These are phyloP conservation scores for Dispira parvispora DNA, from an alignment of 192 early-diverging fungal genomes.

Conservation along the genomic window DNA sequence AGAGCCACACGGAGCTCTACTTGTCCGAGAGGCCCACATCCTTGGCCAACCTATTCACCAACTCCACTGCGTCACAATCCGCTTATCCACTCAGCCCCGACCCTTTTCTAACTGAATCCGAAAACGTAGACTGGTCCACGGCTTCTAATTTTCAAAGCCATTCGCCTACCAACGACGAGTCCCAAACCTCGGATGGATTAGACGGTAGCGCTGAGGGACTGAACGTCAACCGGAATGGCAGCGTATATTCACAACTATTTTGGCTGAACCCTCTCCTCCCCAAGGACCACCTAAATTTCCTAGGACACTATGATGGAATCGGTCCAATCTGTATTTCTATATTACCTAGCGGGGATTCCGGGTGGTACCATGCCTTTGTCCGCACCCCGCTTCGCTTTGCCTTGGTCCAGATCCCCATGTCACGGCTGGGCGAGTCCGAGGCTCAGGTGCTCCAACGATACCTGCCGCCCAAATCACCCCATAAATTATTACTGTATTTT, in stretches of 20 bases:
- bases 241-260: slow-evolving; percentile 25
- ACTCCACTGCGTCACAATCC: background rate
- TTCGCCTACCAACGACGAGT: background rate
- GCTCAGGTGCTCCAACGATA: slow-evolving; percentile 27
- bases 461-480: slow-evolving; percentile 21
- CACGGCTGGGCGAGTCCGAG: slow-evolving; percentile 24
- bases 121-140: background rate
- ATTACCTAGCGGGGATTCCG: background rate
- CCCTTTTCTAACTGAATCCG: background rate
- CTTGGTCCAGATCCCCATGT: slow-evolving; percentile 16
- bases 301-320: slow-evolving; percentile 14
- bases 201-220: background rate
- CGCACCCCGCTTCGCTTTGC: slow-evolving; percentile 16
- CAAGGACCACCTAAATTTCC: slow-evolving; percentile 16
- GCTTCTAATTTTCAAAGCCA: background rate
- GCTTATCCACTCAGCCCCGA: background rate
- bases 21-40: slow-evolving; percentile 3
- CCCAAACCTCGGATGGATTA: background rate
- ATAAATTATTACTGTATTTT: slow-evolving; percentile 27
- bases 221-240: slow-evolving; percentile 28
- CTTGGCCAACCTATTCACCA: background rate
- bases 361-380: slow-evolving; percentile 14
- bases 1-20: background rate
- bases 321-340: slow-evolving; percentile 2
- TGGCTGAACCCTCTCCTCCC: slow-evolving; percentile 31